Conservation (phyloP, 2,329 filamentous ascomycete species). For the Botrytis fragariae region DNA sequence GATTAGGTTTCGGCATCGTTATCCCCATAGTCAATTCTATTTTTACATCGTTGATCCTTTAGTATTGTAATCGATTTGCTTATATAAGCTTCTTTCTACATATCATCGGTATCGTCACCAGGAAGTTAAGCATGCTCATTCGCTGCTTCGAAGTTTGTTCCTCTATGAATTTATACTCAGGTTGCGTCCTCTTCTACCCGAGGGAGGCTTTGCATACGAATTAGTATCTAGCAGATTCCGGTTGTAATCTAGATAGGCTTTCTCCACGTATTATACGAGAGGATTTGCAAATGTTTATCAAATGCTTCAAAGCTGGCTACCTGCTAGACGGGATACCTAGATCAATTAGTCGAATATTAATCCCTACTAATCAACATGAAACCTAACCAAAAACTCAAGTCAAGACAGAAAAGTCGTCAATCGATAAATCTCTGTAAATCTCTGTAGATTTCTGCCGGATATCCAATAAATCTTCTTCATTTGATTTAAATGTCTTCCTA, state of each 20-base stretch:
- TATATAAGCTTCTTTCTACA: background rate
- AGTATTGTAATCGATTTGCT: background rate
- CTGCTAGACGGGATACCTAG: background rate
- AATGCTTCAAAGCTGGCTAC: background rate
- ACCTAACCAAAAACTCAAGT: background rate
- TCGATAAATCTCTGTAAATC: background rate
- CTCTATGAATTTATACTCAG: background rate
- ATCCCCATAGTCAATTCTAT: background rate
- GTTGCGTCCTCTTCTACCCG: background rate
- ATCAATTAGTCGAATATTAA: background rate
- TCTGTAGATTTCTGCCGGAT: background rate
- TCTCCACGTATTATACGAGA: background rate
- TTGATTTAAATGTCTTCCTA: slow-evolving; percentile 7
- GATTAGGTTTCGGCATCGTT: background rate
- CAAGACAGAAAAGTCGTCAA: background rate
- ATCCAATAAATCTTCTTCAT: slow-evolving; percentile 12
- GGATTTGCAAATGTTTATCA: background rate
- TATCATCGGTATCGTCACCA: background rate
- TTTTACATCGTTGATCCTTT: background rate
- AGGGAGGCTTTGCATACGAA: background rate
- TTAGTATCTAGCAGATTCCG: background rate
- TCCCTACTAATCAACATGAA: background rate
- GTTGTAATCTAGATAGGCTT: background rate
- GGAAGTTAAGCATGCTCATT: background rate
- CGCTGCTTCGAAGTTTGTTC: background rate